Evolutionary conservation across 352 stramenopile species (phyloP).

Genomic region (Globisporangium nagaii): DNA sequence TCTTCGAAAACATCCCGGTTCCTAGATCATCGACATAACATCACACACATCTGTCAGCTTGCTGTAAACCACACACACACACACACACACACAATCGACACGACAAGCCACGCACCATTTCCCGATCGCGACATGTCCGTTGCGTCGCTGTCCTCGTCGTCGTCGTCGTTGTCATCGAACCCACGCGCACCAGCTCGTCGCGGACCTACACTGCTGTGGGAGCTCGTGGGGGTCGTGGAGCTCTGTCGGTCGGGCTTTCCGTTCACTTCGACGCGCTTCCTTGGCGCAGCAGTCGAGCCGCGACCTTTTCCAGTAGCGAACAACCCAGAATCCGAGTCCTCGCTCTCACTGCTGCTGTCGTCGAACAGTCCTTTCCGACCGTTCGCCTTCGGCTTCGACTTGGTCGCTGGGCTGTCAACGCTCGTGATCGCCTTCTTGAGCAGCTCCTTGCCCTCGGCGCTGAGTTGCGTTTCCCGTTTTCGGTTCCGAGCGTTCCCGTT

Average conservation of each 20-base stretch:
- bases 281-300: constrained; percentile 15
- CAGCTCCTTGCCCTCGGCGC: constrained; percentile 71
- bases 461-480: constrained; percentile 67
- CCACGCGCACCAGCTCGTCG: neutral
- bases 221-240: constrained; percentile 13
- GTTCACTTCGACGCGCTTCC: neutral
- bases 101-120: constrained; percentile 1
- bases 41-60: neutral
- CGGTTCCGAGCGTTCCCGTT: constrained; percentile 31
- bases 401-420: constrained; percentile 13
- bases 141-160: constrained; percentile 7
- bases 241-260: constrained; percentile 8
- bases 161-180: constrained; percentile 19
- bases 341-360: constrained; percentile 54
- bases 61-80: no score
- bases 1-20: constrained; percentile 2
- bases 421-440: constrained; percentile 54
- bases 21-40: neutral
- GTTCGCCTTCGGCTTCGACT: constrained; percentile 20
- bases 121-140: constrained; percentile 9
- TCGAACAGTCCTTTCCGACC: constrained; percentile 75
- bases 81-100: no score
- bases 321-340: constrained; percentile 41
- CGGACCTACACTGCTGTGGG: neutral
- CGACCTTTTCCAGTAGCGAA: constrained; percentile 31